Evolutionary conservation across 495 filamentous ascomycete species (phyloP).

Genomic region (Lasiosphaeris hirsuta): DNA sequence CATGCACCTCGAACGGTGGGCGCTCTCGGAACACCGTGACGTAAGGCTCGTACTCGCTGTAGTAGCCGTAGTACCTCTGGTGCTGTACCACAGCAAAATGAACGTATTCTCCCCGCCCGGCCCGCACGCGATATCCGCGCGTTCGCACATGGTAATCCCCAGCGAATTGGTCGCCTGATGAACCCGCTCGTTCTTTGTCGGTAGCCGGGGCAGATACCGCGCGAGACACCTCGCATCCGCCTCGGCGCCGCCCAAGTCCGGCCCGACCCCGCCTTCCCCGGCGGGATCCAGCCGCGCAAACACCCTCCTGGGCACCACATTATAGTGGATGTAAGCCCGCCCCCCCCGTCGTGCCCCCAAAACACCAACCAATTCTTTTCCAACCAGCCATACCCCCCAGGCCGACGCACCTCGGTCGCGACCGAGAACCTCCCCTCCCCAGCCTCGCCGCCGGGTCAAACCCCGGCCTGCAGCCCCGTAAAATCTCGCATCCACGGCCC

Average conservation of each 20-base stretch:
- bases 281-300: conserved; percentile 37
- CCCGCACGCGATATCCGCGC: conserved; percentile 41
- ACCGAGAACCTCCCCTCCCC: conserved; percentile 28
- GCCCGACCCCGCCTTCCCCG: conserved; percentile 38
- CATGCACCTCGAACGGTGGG: conserved; percentile 48
- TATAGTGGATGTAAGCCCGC: conserved; percentile 49
- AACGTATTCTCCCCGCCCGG: conserved; percentile 44
- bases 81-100: conserved; percentile 51
- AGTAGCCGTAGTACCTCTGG: conserved; percentile 45
- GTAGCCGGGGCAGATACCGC: conserved; percentile 36
- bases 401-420: conserved; percentile 47
- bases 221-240: conserved; percentile 40
- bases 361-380: conserved; percentile 60
- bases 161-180: conserved; percentile 58
- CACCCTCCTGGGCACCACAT: conserved; percentile 42
- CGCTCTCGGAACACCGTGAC: conserved; percentile 44
- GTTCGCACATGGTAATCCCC: conserved; percentile 47
- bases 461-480: conserved; percentile 25
- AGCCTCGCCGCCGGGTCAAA: neutral
- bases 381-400: conserved; percentile 31
- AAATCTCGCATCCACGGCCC: conserved; percentile 53
- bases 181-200: conserved; percentile 37
- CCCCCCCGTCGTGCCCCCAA: conserved; percentile 45
- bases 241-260: conserved; percentile 34
- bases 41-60: conserved; percentile 53